Percentiles rank a stretch among this genome's conserved stretches.
Conservation (phyloP, 139 green algal species). For the Trebouxia sp. region DNA sequence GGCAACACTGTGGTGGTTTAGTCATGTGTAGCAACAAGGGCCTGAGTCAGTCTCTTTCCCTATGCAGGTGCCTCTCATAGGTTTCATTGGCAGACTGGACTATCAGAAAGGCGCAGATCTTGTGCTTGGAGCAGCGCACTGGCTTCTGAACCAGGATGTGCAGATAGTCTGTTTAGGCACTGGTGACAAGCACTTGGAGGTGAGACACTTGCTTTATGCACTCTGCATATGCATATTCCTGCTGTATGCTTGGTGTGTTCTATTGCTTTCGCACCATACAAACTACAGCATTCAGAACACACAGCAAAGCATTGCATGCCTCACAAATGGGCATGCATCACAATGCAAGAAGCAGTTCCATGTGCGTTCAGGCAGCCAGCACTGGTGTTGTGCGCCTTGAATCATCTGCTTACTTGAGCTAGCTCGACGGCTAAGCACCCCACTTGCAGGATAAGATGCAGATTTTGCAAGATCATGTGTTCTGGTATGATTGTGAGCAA, state of each 20-base stretch:
- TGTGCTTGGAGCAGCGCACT: constrained; percentile 35
- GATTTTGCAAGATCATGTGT: no score
- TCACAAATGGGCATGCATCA: no score
- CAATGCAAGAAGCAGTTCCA: no score
- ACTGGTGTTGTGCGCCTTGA: no score
- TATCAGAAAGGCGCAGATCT: constrained; percentile 73
- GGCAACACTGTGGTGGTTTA: neutral
- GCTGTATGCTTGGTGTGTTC: no score
- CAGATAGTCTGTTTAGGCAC: constrained; percentile 84
- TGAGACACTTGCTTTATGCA: constrained; percentile 1
- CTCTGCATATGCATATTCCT: neutral
- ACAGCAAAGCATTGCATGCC: no score
- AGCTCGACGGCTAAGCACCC: no score
- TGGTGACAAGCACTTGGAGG: constrained; percentile 77
- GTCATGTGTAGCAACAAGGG: neutral
- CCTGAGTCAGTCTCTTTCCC: neutral
- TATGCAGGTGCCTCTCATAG: constrained; percentile 63
- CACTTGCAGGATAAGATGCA: no score
- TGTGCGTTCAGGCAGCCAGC: neutral
- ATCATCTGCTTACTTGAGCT: no score
- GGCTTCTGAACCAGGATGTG: constrained; percentile 50
- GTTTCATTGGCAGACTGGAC: constrained; percentile 86
- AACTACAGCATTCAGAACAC: no score
- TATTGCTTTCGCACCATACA: no score
- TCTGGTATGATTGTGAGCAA: no score